Evolutionary conservation across 1,284 basidiomycete genomes (phyloP).

Genomic region (Austroboletus niveus): DNA sequence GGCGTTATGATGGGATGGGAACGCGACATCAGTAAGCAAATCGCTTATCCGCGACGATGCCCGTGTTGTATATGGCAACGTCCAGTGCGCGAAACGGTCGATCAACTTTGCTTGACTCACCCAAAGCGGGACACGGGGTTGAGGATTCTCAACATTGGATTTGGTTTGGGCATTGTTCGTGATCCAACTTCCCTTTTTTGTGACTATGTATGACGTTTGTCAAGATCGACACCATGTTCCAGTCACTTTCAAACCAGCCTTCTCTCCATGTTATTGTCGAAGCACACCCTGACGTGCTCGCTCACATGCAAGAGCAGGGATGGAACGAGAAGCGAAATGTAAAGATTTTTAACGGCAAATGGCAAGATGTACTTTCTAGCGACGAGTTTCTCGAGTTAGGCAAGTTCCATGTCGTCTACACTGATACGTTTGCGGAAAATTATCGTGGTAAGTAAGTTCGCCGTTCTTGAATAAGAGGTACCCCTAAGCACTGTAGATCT

Average conservation of each 20-base stretch:
- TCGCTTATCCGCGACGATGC: not conserved
- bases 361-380: slow-evolving; percentile 80
- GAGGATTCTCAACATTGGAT: slow-evolving; percentile 87
- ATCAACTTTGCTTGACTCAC: slow-evolving; percentile 55
- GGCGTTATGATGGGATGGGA: slow-evolving; percentile 99
- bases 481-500: slow-evolving; percentile 49
- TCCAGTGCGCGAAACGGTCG: slow-evolving; percentile 68
- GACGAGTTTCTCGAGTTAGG: slow-evolving; percentile 55
- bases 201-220: slow-evolving; percentile 11
- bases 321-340: slow-evolving; percentile 83
- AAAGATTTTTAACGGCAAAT: slow-evolving; percentile 82
- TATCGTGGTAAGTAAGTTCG: slow-evolving; percentile 54
- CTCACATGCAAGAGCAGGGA: slow-evolving; percentile 68
- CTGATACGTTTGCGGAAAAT: slow-evolving; percentile 93
- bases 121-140: slow-evolving; percentile 49
- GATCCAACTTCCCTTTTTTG: not conserved
- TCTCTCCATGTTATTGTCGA: slow-evolving; percentile 90
- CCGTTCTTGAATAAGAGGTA: not conserved
- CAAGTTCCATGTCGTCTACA: slow-evolving; percentile 89
- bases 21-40: slow-evolving; percentile 63
- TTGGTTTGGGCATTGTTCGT: slow-evolving; percentile 90
- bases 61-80: slow-evolving; percentile 24
- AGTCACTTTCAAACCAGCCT: slow-evolving; percentile 61
- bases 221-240: slow-evolving; percentile 84
- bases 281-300: slow-evolving; percentile 89